These are phyloP conservation scores for Heterobasidion annosum DNA, from an alignment of 1,284 basidiomycete genomes.

Conservation along the genomic window DNA sequence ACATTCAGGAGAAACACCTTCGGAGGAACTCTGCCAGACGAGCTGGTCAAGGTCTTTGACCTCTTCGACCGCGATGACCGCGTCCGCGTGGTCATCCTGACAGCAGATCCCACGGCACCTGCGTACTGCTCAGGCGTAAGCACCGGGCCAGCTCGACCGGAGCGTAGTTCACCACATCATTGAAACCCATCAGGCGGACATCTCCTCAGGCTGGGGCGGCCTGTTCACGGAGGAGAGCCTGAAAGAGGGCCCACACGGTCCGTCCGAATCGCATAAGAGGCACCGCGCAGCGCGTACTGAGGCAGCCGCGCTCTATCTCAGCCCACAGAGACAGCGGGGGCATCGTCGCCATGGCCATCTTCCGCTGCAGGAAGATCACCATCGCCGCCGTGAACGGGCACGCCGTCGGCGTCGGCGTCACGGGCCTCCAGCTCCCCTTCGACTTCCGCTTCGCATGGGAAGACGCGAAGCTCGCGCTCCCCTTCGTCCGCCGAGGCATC, in stretches of 20 bases:
- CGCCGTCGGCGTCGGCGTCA: slow-evolving; percentile 47
- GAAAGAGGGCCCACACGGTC: slow-evolving; percentile 30
- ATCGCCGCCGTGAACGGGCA: slow-evolving; percentile 50
- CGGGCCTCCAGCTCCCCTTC: slow-evolving; percentile 45
- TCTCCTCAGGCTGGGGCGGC: slow-evolving; percentile 21
- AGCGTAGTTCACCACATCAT: not conserved
- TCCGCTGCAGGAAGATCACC: slow-evolving; percentile 47
- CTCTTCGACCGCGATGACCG: slow-evolving; percentile 42
- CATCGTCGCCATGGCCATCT: slow-evolving; percentile 33
- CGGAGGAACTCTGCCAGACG: slow-evolving; percentile 21
- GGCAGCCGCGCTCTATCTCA: slow-evolving; percentile 9
- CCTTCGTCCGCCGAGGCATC: slow-evolving; percentile 48
- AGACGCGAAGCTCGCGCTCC: slow-evolving; percentile 42
- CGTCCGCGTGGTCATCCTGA: slow-evolving; percentile 40
- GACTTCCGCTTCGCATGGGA: slow-evolving; percentile 48
- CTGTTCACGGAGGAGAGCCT: slow-evolving; percentile 20
- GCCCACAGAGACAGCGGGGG: slow-evolving; percentile 44
- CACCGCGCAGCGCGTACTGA: no score
- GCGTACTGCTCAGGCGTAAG: slow-evolving; percentile 48
- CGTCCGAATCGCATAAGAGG: no score
- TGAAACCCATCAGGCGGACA: slow-evolving; percentile 29
- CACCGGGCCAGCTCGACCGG: not conserved
- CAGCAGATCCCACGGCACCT: slow-evolving; percentile 38
- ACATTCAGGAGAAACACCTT: slow-evolving; percentile 36
- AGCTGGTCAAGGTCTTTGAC: slow-evolving; percentile 34